Evolutionary conservation across 73 alveolate species (phyloP), one percentile per base, ranked within the genome.

Genomic region (Urostyla sp.): DNA sequence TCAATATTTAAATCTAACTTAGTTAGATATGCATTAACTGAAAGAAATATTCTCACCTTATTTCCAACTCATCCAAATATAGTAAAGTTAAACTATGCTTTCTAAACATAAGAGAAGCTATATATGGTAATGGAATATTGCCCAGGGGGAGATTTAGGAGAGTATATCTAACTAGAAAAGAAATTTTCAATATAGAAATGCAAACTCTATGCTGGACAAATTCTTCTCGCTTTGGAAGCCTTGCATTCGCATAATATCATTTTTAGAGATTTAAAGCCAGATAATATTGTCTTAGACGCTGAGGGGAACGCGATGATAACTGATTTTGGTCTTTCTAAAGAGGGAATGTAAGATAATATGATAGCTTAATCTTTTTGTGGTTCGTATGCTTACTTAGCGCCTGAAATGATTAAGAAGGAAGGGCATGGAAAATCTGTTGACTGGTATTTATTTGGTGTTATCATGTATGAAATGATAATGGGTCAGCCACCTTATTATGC

Each of bases 91-190:
- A 93, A 96, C 69, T 94, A 89, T 79, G 99, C 99, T 5, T 97
- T 97, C 90, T 91, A 95, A 85, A 96, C 98, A 26, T 79, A 90
- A 66, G 97, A 95, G 74, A 96, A 97, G 81, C 90, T 97, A 24
- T 95, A 89, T 72, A 88, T 97, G 55, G 91, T 97, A 50, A 67
- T 97, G 20, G 99, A 96, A 52, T 97, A 96, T 84, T 96, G 99
- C 73, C 96, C 98, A 13, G 99, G 99, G 11, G 99, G 99, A 4
- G 99, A 96, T 66, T 84, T 97, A 36, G 94, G 95, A 8, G 87
- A 91, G 45, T 93, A 94, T 66, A 87, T 97, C 45, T 90, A 88
- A 38, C 84, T 80, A 28, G 98, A 94, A 75, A 94, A 95, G 31
- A 66, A 74, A 37, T 90, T 92, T 69, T 67, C 66, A 15, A 98